phyloP scores from a whole-genome alignment of 352 stramenopile species.

The Globisporangium polare region DNA sequence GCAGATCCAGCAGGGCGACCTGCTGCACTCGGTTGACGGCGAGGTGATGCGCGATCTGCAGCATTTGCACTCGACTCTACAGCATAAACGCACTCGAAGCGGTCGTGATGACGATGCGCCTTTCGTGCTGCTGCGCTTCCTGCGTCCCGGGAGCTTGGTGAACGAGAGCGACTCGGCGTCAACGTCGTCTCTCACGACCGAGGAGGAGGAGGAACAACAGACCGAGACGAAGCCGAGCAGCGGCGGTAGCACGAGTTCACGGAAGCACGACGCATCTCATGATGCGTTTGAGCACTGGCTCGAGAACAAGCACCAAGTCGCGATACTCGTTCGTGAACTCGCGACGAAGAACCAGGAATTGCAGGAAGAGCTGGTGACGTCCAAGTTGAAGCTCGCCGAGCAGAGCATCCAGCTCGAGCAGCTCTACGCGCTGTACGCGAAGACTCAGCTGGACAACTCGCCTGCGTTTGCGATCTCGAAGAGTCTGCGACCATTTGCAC shows the following conservation, averaged over 20 bases:
- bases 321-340: conserved; percentile 36
- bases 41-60: conserved; percentile 27
- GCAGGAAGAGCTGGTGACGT: conserved; percentile 46
- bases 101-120: neutral
- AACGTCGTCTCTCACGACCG: conserved; percentile 5
- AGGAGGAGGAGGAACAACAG: neutral
- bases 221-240: neutral
- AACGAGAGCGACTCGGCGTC: conserved; percentile 11
- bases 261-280: neutral
- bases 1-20: conserved; percentile 40
- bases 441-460: conserved; percentile 30
- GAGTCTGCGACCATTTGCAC: conserved; percentile 28
- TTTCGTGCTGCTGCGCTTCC: conserved; percentile 44
- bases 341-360: conserved; percentile 38
- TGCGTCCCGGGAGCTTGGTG: conserved; percentile 16
- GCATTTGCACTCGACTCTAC: conserved; percentile 22
- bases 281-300: conserved; percentile 5
- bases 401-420: conserved; percentile 64
- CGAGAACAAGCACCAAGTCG: conserved; percentile 21
- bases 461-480: conserved; percentile 38
- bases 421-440: conserved; percentile 51
- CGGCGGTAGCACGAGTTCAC: neutral
- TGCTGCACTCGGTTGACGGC: conserved; percentile 41
- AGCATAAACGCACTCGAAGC: neutral
- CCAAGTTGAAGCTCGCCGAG: conserved; percentile 48